Percentiles rank a stretch among this genome's conserved stretches.
These are phyloP conservation scores for Pythium pyrilobum DNA, from an alignment of 352 stramenopile species.

Conservation along the genomic window DNA sequence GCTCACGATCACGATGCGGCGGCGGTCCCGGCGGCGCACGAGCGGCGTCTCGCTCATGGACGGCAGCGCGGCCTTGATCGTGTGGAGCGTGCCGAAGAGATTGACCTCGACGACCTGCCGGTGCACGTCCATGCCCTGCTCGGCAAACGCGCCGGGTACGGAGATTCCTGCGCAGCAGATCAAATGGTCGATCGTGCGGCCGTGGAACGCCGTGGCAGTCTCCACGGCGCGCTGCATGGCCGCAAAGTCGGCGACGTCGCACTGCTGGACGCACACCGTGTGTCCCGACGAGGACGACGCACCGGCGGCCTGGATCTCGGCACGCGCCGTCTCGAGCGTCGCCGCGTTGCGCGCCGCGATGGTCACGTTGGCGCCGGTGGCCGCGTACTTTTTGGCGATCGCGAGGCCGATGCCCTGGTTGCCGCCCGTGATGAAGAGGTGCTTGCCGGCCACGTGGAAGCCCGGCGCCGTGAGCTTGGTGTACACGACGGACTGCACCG, in stretches of 20 bases:
- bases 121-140: slow-evolving; percentile 34
- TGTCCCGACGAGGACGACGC: neutral
- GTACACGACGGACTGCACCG: slow-evolving; percentile 43
- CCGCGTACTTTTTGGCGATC: slow-evolving; percentile 37
- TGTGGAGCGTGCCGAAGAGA: slow-evolving; percentile 50
- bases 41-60: slow-evolving; percentile 19
- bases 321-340: slow-evolving; percentile 30
- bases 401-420: slow-evolving; percentile 42
- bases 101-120: slow-evolving; percentile 51
- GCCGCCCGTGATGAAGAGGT: slow-evolving; percentile 65
- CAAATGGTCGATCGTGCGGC: slow-evolving; percentile 37
- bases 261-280: slow-evolving; percentile 37
- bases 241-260: slow-evolving; percentile 36
- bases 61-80: slow-evolving; percentile 38
- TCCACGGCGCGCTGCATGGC: slow-evolving; percentile 32
- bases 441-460: slow-evolving; percentile 62
- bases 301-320: slow-evolving; percentile 24
- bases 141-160: slow-evolving; percentile 48
- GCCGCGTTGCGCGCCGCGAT: slow-evolving; percentile 32
- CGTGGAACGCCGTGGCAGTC: slow-evolving; percentile 40
- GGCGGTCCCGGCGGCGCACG: slow-evolving; percentile 4
- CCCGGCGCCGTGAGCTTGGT: slow-evolving; percentile 53
- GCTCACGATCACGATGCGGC: slow-evolving; percentile 40
- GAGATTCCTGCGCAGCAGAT: slow-evolving; percentile 41
- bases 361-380: slow-evolving; percentile 31